Base-by-base conservation (phyloP, 140 eudicot species). In the Senecio squalidus region DNA sequence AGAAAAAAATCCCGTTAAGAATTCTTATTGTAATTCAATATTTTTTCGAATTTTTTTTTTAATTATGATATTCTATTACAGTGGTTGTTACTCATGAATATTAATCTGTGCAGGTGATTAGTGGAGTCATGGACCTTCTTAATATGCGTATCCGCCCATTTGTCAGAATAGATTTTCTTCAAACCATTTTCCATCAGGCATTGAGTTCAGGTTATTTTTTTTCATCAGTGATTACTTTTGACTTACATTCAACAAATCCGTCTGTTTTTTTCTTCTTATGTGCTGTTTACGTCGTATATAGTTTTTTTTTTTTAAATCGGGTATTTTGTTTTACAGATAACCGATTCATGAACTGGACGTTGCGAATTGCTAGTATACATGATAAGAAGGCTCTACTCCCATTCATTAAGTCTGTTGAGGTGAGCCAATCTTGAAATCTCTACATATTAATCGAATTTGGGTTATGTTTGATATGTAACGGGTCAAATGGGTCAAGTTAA, bases 91-190 rank as follows among this genome's bases (percentile, higher is more conserved):
- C 9, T 75, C 33, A 59, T 45, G 45, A 43, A 69, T 56, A 39
- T 43, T 34, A 49, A 40, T 43, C 53, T 20, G 21, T 51, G 29
- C 86, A 89, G 97, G 92, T 89, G 53, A 89, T 89, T 70, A 67
- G 71, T 60, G 97, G 97, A 66, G 86, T 85, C 62, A 82, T 89
- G 88, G 80, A 80, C 60, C 29, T 63, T 43, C 93, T 85, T 33
- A 77, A 74, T 73, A 40, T 85, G 77, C 76, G 72, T 36, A 78
- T 89, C 49, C 95, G 75, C 60, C 93, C 97, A 14, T 89, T 82
- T 77, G 84, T 89, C 70, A 75, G 95, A 59, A 82, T 85, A 50
- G 97, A 89, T 74, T 95, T 85, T 73, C 69, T 89, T 28, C 95
- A 85, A 73, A 77, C 79, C 56, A 40, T 82, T 75, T 70, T 82